A percentile compares a stretch with the other conserved stretches of the same genome.
Evolutionary conservation across 176 grass and related monocot species (phyloP).

Genomic region (Triticum turgidum): DNA sequence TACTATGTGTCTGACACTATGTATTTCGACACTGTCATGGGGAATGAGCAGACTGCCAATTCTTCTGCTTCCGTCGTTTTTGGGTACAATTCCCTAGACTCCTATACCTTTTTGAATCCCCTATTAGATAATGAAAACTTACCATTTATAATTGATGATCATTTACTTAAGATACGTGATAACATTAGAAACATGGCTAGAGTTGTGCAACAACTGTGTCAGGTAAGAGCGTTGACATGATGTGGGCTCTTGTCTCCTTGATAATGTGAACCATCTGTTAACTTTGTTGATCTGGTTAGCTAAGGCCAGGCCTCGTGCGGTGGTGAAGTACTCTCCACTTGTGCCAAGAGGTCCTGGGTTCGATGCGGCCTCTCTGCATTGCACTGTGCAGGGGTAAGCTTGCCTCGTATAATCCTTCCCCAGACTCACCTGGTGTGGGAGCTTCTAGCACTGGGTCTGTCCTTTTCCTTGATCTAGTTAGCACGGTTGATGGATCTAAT

Average conservation of each 20-base stretch:
- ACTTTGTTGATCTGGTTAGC: conserved; percentile 33
- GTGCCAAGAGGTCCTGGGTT: too few species aligned
- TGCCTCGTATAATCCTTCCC: too few species aligned
- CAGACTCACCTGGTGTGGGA: too few species aligned
- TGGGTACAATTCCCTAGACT: conserved; percentile 54
- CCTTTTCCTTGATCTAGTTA: conserved; percentile 25
- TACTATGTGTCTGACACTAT: conserved; percentile 85
- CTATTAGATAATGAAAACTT: conserved; percentile 10
- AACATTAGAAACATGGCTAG: conserved; percentile 5
- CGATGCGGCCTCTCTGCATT: too few species aligned
- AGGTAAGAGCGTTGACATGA: conserved; percentile 3
- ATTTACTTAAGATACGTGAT: neutral
- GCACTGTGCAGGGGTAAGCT: too few species aligned
- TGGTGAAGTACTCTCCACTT: too few species aligned
- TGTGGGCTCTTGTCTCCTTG: conserved; percentile 5
- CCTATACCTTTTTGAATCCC: neutral
- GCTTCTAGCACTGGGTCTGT: too few species aligned
- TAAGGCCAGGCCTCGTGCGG: too few species aligned
- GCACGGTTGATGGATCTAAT: conserved; percentile 14
- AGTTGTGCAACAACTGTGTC: conserved; percentile 3
- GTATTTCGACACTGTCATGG: conserved; percentile 70
- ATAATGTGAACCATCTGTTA: conserved; percentile 15
- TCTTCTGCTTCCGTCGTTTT: conserved; percentile 89
- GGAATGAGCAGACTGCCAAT: conserved; percentile 69
- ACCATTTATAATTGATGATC: neutral